Evolutionary conservation across 768 basidiomycete genomes (phyloP), one percentile per base, ranked within the genome.

Genomic region (Pleurotus djamor): DNA sequence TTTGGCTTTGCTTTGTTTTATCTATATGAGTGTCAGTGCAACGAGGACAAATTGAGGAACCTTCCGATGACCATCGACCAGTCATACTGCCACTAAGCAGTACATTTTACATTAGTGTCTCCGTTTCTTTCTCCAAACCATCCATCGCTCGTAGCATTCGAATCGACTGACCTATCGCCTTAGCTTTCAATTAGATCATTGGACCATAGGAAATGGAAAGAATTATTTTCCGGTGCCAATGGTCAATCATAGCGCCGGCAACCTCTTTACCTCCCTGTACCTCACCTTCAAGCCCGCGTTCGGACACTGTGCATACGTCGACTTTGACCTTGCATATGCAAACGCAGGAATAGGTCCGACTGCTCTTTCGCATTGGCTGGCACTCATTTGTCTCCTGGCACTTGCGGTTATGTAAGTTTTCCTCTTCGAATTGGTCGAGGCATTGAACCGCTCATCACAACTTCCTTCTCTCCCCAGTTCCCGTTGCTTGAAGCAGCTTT

Each of bases 361-460:
- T 12, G 9, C 38, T 41, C 38, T 41, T n/a, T 41, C 38, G 38
- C 38, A 41, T 63, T 51, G 10, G 1, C 41, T 43, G 41, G 10
- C 10, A 16, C 16, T 58, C 21, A 38, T 45, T 44, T 50, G 47
- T 59, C 51, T 64, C 54, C 59, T 52, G 47, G 59, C 59, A 51
- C 41, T 61, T 57, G 59, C 51, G 34, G 70, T 72, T 71, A 69
- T 70, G 73, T 74, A 73, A 73, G 72, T 74, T 67, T 71, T 65
- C 58, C 52, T 48, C 59, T 52, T 49, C 52, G 54, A 63, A 37
- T 51, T 50, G 58, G 59, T 60, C 45, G 17, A 47, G 45, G 14
- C 13, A 12, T 12, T 47, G 45, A 47, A 17, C 45, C 17, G 13
- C 13, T 47, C 17, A 17, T 17, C 13, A 17, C 45, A 12, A 10